Conservation (phyloP, 1,284 basidiomycete species). For the Erythrobasidium hasegawianum region DNA sequence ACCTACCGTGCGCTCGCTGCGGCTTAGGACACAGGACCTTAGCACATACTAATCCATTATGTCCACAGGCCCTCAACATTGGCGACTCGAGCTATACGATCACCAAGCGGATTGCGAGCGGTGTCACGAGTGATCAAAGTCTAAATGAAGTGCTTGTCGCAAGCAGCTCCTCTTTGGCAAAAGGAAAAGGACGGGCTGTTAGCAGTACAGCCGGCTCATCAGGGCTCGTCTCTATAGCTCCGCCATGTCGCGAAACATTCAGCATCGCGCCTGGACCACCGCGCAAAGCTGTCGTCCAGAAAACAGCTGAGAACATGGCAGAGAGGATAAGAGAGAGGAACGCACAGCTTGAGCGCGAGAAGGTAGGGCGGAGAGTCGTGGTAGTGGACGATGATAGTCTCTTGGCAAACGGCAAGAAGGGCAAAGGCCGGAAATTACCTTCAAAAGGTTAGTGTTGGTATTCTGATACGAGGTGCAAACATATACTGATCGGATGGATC, state of each 20-base stretch:
- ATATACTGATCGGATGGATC: neutral
- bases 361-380: conserved; percentile 24
- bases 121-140: neutral
- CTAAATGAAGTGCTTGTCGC: neutral
- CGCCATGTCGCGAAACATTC: neutral
- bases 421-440: conserved; percentile 5
- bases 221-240: neutral
- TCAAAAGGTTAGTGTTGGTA: neutral
- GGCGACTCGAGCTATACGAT: conserved; percentile 21
- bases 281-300: neutral
- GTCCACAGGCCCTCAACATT: conserved; percentile 5
- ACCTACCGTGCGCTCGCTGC: neutral
- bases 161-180: neutral
- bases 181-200: conserved; percentile 1
- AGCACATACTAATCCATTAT: neutral
- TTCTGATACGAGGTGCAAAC: no score
- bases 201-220: neutral
- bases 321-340: conserved; percentile 27
- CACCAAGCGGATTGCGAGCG: neutral
- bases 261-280: conserved; percentile 4
- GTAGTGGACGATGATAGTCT: conserved; percentile 25
- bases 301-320: conserved; percentile 29
- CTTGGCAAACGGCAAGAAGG: conserved; percentile 12
- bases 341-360: conserved; percentile 25
- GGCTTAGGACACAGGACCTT: no score